These are phyloP conservation scores for Conticribra weissflogii DNA, from an alignment of 108 stramenopile genomes.

Conservation along the genomic window DNA sequence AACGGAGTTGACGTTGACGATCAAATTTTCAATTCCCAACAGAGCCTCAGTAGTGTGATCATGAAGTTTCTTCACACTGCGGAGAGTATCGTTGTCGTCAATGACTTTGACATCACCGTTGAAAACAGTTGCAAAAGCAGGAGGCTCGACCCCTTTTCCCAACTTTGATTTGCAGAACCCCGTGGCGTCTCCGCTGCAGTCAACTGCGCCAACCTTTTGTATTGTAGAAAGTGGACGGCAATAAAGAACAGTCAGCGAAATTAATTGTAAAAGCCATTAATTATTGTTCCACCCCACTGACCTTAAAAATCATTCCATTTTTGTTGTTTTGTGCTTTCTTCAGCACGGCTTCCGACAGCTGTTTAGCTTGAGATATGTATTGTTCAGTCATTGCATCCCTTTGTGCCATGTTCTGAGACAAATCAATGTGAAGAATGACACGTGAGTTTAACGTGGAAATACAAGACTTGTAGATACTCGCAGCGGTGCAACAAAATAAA, in stretches of 20 bases:
- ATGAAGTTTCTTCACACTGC: constrained; percentile 59
- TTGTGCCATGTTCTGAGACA: constrained; percentile 33
- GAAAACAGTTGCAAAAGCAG: constrained; percentile 66
- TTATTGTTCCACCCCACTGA: too few relatives aligned
- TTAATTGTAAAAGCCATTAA: too few relatives aligned
- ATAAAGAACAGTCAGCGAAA: too few relatives aligned
- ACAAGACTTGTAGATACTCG: too few relatives aligned
- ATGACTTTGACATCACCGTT: constrained; percentile 56
- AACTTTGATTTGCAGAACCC: constrained; percentile 59
- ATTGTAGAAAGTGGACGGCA: too few relatives aligned
- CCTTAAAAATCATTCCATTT: constrained; percentile 60
- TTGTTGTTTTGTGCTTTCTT: constrained; percentile 56
- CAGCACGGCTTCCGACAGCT: constrained; percentile 44
- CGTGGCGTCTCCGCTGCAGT: constrained; percentile 61
- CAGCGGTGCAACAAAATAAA: too few relatives aligned
- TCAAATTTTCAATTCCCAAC: constrained; percentile 45
- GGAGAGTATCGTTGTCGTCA: constrained; percentile 9
- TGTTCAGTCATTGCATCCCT: constrained; percentile 18
- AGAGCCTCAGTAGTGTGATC: constrained; percentile 63
- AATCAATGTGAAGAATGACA: too few relatives aligned
- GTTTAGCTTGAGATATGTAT: constrained; percentile 29
- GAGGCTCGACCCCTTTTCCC: constrained; percentile 44
- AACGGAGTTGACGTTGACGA: constrained; percentile 70
- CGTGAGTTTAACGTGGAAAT: too few relatives aligned
- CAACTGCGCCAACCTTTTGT: constrained; percentile 84